phyloP scores from a whole-genome alignment of 805 yeast genomes.

The Candida suzukii region DNA sequence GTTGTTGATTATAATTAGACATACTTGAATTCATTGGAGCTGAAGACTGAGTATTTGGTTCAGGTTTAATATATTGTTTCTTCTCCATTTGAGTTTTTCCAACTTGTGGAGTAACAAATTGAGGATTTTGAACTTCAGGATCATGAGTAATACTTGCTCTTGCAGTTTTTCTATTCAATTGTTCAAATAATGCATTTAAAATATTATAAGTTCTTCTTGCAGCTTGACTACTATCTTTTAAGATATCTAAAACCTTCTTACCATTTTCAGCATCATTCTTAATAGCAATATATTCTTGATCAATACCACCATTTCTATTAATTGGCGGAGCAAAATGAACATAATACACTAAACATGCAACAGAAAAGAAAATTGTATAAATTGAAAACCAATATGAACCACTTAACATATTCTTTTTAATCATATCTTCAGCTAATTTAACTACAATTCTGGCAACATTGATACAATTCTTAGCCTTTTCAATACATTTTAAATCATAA shows the following conservation, averaged over 20 bases:
- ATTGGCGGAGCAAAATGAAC: constrained; percentile 43
- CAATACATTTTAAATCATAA: constrained; percentile 53
- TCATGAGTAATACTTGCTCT: constrained; percentile 21
- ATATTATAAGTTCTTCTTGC: constrained; percentile 77
- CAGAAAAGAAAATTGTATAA: constrained; percentile 82
- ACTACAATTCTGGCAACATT: constrained; percentile 80
- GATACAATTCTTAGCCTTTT: constrained; percentile 76
- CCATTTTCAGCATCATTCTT: constrained; percentile 79
- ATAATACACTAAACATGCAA: constrained; percentile 79
- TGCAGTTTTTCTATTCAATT: constrained; percentile 67
- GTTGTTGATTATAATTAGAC: not conserved
- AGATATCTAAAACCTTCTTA: constrained; percentile 57
- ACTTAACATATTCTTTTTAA: constrained; percentile 57
- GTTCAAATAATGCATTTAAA: constrained; percentile 73
- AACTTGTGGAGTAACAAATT: constrained; percentile 21
- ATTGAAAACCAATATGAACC: constrained; percentile 92
- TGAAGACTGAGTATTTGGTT: no score
- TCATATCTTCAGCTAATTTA: constrained; percentile 73
- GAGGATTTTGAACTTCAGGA: constrained; percentile 10
- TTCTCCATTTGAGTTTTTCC: constrained; percentile 17
- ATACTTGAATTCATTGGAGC: not conserved
- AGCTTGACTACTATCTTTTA: constrained; percentile 70
- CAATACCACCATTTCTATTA: constrained; percentile 30
- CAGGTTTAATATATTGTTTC: constrained; percentile 4
- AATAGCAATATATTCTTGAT: constrained; percentile 49